Conservation (phyloP, 306 rosid genomes). For the Malus fusca region DNA sequence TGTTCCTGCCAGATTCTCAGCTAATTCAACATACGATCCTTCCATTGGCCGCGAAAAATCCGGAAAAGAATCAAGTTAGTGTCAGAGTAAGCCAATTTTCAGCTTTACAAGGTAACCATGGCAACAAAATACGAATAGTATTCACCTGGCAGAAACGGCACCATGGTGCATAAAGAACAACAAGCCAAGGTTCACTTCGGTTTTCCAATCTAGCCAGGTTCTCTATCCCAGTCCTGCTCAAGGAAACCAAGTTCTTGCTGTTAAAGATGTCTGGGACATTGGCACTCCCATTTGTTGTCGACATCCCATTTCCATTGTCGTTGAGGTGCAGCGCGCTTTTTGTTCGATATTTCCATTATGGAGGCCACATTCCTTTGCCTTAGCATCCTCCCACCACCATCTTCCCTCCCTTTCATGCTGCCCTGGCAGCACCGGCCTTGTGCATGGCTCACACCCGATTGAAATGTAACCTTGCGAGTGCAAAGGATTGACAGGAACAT, state of each 20-base stretch:
- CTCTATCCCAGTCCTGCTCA: constrained; percentile 69
- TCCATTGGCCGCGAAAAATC: constrained; percentile 46
- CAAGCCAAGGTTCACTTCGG: constrained; percentile 67
- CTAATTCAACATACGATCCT: constrained; percentile 65
- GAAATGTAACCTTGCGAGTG: constrained; percentile 78
- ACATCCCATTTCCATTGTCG: constrained; percentile 11
- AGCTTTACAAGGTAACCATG: not conserved
- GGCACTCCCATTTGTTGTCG: not conserved
- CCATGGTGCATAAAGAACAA: constrained; percentile 92
- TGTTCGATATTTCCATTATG: constrained; percentile 85
- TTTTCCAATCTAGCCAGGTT: constrained; percentile 53
- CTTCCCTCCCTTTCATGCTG: constrained; percentile 98
- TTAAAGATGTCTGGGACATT: constrained; percentile 46
- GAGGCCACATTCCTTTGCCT: constrained; percentile 96
- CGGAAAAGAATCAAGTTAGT: not conserved
- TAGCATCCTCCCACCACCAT: constrained; percentile 99
- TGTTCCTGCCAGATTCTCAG: constrained; percentile 52
- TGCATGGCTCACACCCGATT: constrained; percentile 91
- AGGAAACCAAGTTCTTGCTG: constrained; percentile 42
- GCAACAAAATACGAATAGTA: not conserved
- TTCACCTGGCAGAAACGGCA: constrained; percentile 60
- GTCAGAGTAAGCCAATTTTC: not conserved
- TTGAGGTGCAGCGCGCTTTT: constrained; percentile 31
- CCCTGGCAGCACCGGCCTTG: constrained; percentile 90
- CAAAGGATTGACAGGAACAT: constrained; percentile 83